Evolutionary conservation across 805 yeast species (phyloP).

Genomic region (Starmerella floris): DNA sequence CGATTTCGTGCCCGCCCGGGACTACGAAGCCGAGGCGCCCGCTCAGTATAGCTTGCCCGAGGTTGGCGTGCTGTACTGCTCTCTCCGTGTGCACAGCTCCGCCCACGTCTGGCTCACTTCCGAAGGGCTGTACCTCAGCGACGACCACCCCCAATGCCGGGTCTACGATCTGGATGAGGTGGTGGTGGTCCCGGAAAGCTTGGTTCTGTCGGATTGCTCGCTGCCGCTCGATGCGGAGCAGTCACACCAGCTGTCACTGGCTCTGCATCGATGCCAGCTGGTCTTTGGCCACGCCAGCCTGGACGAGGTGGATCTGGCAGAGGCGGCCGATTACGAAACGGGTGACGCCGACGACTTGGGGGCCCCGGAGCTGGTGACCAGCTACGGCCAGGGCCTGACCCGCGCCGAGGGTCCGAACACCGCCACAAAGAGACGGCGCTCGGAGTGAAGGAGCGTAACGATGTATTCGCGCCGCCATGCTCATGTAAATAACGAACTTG

Average conservation of each 20-base stretch:
- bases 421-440: slow-evolving; percentile 10
- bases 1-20: slow-evolving; percentile 22
- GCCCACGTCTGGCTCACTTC: slow-evolving; percentile 21
- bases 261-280: slow-evolving; percentile 5
- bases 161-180: slow-evolving; percentile 4
- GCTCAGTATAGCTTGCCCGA: slow-evolving; percentile 27
- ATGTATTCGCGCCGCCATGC: background rate
- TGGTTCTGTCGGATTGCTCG: background rate
- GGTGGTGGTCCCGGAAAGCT: background rate
- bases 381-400: slow-evolving; percentile 5
- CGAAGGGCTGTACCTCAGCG: slow-evolving; percentile 19
- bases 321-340: slow-evolving; percentile 13
- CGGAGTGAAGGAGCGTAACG: no score
- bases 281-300: background rate
- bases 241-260: background rate
- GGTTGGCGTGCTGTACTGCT: slow-evolving; percentile 23
- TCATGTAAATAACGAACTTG: background rate
- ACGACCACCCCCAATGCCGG: background rate
- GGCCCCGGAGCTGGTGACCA: slow-evolving; percentile 4
- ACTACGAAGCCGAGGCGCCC: slow-evolving; percentile 27
- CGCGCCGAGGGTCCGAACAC: slow-evolving; percentile 4
- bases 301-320: slow-evolving; percentile 12
- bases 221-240: background rate
- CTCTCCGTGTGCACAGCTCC: background rate
- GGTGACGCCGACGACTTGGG: slow-evolving; percentile 18